These are phyloP conservation scores for Pisolithus tinctorius DNA, from an alignment of 768 basidiomycete genomes.

Conservation along the genomic window DNA sequence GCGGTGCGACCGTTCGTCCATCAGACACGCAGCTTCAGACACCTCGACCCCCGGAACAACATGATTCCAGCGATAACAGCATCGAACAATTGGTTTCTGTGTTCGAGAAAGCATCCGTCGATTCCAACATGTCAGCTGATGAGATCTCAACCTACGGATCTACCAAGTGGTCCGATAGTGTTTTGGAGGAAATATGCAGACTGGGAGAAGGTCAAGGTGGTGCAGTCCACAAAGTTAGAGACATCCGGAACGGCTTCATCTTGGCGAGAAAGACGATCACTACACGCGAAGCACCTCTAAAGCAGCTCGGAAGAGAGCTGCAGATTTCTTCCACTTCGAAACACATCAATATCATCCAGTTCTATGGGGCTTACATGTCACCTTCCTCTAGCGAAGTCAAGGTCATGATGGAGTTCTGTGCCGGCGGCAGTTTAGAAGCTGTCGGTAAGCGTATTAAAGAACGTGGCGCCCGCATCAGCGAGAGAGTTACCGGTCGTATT, in stretches of 20 bases:
- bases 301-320: constrained; percentile 89
- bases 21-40: constrained; percentile 26
- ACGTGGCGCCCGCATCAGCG: constrained; percentile 70
- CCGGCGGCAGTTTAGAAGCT: constrained; percentile 85
- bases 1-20: constrained; percentile 39
- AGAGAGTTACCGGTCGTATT: constrained; percentile 84
- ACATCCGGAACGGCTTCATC: constrained; percentile 69
- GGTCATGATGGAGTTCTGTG: constrained; percentile 87
- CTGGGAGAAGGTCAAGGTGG: constrained; percentile 96
- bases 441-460: constrained; percentile 82
- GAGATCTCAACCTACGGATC: constrained; percentile 24
- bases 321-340: constrained; percentile 80
- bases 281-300: constrained; percentile 82
- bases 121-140: constrained; percentile 29
- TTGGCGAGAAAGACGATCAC: constrained; percentile 96
- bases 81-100: constrained; percentile 31
- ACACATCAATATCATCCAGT: constrained; percentile 83
- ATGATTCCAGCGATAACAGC: constrained; percentile 25
- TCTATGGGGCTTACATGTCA: constrained; percentile 88
- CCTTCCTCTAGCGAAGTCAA: constrained; percentile 89
- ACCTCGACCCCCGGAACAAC: constrained; percentile 22
- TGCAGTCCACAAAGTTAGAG: constrained; percentile 89
- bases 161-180: constrained; percentile 55
- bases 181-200: constrained; percentile 68
- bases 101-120: constrained; percentile 24